Evolutionary conservation across 306 rosid species (phyloP), one percentile per base, ranked within the genome.

Genomic region (Quercus dentata): DNA sequence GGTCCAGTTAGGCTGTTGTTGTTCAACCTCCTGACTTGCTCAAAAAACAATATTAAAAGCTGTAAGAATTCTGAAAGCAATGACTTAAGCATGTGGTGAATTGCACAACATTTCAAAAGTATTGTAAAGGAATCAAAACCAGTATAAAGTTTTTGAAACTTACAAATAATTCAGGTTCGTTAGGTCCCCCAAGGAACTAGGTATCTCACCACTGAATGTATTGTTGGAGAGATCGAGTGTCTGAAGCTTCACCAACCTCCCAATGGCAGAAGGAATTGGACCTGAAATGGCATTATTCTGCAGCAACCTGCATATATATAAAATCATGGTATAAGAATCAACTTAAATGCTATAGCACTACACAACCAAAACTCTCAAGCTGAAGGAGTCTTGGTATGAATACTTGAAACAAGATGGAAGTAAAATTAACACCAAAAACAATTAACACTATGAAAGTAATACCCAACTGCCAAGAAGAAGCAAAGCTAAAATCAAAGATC

Each of bases 191-290:
- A 96, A 74, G 78, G 98, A 90, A 82, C 85, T 89, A 12, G 99
- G 98, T 82, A 96, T 93, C 73, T 71, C 86, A 17, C 98, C 99
- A 68, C 49, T 76, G 75, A 96, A 89, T 28, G 56, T 65, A 76
- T 96, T 96, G 78, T 88, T 93, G 84, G 99, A 96, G 76, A 96
- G 97, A 87, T 96, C 99, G 61, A 96, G 97, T 38, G 97, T 91
- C 83, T 82, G 97, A 83, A 96, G 98, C 91, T 88, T 93, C 77
- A 85, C 98, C 73, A 96, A 74, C 73, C 58, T 90, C 75, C 99
- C 99, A 56, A 96, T 70, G 78, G 94, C 68, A 73, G 85, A 75
- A 19, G 99, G 99, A 87, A 96, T 90, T 49, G 74, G 86, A 59
- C 99, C 99, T 27, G 93, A 89, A 85, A 96, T 91, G 62, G 57